A percentile compares a stretch with the other conserved stretches of the same genome.
phyloP scores from a whole-genome alignment of 257 asterid species.

The Perilla frutescens region DNA sequence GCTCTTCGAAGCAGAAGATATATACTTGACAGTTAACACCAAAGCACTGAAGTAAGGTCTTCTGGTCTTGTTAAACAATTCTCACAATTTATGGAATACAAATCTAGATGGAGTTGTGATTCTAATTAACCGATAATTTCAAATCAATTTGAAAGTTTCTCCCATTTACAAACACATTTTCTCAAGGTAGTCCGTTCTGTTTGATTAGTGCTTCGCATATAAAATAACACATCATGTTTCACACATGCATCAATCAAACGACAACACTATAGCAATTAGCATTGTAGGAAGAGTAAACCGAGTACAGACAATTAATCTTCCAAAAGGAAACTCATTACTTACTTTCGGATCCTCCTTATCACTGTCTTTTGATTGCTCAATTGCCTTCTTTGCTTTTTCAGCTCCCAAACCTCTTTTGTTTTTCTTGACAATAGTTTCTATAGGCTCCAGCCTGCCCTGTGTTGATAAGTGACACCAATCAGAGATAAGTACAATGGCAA shows the following conservation, averaged over 20 bases:
- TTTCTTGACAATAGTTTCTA: constrained; percentile 65
- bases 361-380: constrained; percentile 32
- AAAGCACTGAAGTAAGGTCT: not conserved
- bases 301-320: not conserved
- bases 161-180: not conserved
- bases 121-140: not conserved
- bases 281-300: constrained; percentile 6
- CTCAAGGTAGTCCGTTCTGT: not conserved
- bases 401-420: constrained; percentile 93
- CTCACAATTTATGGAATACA: not conserved
- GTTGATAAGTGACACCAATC: constrained; percentile 22
- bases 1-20: not conserved
- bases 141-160: not conserved
- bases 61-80: not conserved
- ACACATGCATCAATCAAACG: constrained; percentile 13
- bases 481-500: constrained; percentile 25
- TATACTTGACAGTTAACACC: not conserved
- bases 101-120: not conserved
- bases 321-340: constrained; percentile 29
- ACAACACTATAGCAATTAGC: not conserved
- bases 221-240: not conserved
- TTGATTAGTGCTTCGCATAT: not conserved
- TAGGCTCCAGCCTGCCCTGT: constrained; percentile 95
- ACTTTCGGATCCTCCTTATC: constrained; percentile 51
- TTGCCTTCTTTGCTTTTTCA: constrained; percentile 55